Percentiles rank a stretch among this genome's conserved stretches.
Conservation (phyloP, 768 basidiomycete species). For the Tulasnella sp. region DNA sequence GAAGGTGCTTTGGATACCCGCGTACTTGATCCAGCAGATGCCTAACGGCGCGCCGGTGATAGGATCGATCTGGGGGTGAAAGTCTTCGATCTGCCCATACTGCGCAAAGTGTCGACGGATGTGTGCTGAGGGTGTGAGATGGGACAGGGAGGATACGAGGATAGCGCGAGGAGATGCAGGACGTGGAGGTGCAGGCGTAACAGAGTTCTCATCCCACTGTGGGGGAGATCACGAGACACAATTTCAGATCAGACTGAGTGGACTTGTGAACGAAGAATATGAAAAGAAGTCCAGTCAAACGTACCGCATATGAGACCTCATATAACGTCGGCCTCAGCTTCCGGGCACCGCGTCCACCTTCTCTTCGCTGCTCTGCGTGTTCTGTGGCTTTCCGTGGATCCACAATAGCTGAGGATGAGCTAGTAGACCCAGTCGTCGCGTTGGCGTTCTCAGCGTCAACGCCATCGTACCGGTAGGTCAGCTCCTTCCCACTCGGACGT, state of each 20-base stretch:
- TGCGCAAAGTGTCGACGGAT: slow-evolving; percentile 54
- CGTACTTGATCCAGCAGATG: slow-evolving; percentile 60
- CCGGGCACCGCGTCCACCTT: slow-evolving; percentile 18
- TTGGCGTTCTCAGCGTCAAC: not conserved
- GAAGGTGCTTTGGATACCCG: slow-evolving; percentile 8
- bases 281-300: slow-evolving; percentile 8
- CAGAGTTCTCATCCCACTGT: slow-evolving; percentile 67
- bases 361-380: not conserved
- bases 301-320: slow-evolving; percentile 24
- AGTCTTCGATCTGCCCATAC: slow-evolving; percentile 50
- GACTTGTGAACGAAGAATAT: not conserved
- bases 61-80: slow-evolving; percentile 70
- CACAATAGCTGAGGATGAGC: slow-evolving; percentile 12
- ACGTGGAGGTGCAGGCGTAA: slow-evolving; percentile 47
- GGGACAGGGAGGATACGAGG: slow-evolving; percentile 58
- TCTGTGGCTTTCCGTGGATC: not conserved
- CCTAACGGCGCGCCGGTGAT: slow-evolving; percentile 75
- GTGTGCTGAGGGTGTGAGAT: slow-evolving; percentile 52
- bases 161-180: slow-evolving; percentile 65
- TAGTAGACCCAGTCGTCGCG: slow-evolving; percentile 19
- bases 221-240: not conserved
- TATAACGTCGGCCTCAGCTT: slow-evolving; percentile 21
- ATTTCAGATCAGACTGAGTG: not conserved
- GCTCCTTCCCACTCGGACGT: slow-evolving; percentile 17
- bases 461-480: slow-evolving; percentile 20